These are phyloP conservation scores for Stentor coeruleus DNA, from an alignment of 73 alveolate genomes.

Conservation along the genomic window DNA sequence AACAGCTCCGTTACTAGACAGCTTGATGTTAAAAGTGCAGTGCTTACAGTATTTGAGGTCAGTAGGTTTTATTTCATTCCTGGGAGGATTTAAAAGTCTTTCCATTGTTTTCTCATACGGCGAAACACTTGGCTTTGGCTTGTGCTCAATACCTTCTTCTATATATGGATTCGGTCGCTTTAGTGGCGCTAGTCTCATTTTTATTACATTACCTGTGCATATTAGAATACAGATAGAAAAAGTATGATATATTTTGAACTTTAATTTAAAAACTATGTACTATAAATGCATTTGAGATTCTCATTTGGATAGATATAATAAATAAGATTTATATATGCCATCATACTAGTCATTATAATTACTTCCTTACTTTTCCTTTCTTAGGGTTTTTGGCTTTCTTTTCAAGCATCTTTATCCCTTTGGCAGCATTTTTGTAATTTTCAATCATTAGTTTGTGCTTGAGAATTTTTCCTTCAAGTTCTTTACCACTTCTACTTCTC, in stretches of 20 bases:
- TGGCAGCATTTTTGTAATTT: slow-evolving; percentile 12
- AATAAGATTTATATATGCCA: no score
- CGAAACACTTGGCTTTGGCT: not conserved
- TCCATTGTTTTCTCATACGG: not conserved
- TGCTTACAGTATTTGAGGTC: not conserved
- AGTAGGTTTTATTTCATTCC: not conserved
- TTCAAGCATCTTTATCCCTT: not conserved
- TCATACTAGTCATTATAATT: no score
- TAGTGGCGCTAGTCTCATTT: not conserved
- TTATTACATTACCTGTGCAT: no score
- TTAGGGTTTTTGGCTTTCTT: not conserved
- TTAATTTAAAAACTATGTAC: no score
- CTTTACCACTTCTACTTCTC: not conserved
- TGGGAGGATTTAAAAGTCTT: no score
- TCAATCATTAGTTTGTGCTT: slow-evolving; percentile 11
- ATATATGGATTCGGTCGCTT: not conserved
- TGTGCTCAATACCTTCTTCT: not conserved
- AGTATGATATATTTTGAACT: no score
- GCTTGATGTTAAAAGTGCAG: not conserved
- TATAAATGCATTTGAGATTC: no score
- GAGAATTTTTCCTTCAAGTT: not conserved
- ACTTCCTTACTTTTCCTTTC: not conserved
- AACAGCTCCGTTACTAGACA: not conserved
- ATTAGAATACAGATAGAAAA: no score
- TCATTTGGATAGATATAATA: no score